Evolutionary conservation across 441 rosid species (phyloP).

Genomic region (Viola pubescens): DNA sequence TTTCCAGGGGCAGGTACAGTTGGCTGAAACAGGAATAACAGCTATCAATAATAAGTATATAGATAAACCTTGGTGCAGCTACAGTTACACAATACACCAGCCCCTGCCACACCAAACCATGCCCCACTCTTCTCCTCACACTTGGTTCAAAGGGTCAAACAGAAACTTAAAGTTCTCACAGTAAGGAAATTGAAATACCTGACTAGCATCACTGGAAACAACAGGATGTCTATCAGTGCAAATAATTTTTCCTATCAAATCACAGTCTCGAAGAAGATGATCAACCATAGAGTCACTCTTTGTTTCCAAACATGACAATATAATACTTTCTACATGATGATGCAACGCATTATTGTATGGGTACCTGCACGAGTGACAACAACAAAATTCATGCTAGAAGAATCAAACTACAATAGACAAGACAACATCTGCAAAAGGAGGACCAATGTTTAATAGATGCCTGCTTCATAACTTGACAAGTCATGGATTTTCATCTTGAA

Average conservation of each 20-base stretch:
- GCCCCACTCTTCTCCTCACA: not conserved
- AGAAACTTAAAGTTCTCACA: not conserved
- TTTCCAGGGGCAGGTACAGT: slow-evolving; percentile 68
- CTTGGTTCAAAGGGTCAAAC: not conserved
- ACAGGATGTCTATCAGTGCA: slow-evolving; percentile 57
- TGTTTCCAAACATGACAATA: slow-evolving; percentile 73
- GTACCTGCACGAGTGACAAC: slow-evolving; percentile 48
- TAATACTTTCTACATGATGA: slow-evolving; percentile 89
- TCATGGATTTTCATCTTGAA: slow-evolving; percentile 10
- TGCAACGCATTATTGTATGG: slow-evolving; percentile 93
- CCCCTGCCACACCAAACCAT: not conserved
- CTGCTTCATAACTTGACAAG: slow-evolving; percentile 7
- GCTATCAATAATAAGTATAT: not conserved
- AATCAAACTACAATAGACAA: slow-evolving; percentile 11
- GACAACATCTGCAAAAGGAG: not conserved
- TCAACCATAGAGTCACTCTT: slow-evolving; percentile 53
- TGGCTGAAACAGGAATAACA: slow-evolving; percentile 46
- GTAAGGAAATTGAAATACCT: slow-evolving; percentile 28
- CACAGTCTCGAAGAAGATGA: slow-evolving; percentile 77
- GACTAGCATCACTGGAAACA: slow-evolving; percentile 43
- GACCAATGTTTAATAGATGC: not conserved
- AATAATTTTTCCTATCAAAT: slow-evolving; percentile 72
- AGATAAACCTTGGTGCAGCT: not conserved
- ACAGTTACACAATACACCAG: not conserved
- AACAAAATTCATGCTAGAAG: slow-evolving; percentile 12